These are phyloP conservation scores for Cutaneotrichosporon arboriforme DNA, from an alignment of 1,284 basidiomycete species.

Conservation along the genomic window DNA sequence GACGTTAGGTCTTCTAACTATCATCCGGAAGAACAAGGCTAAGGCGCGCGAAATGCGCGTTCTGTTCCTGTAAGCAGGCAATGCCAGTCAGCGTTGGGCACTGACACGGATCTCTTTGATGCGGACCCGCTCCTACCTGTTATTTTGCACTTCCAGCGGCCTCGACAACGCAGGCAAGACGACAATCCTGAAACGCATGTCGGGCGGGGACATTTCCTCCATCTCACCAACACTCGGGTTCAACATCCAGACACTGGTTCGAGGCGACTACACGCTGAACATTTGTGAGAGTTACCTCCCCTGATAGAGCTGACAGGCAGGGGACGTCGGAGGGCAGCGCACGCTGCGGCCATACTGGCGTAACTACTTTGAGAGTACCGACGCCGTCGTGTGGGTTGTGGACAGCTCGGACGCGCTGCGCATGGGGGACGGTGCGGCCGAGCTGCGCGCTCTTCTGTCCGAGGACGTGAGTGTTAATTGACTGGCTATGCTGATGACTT, in stretches of 20 bases:
- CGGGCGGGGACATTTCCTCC: slow-evolving; percentile 77
- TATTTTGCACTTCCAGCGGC: slow-evolving; percentile 56
- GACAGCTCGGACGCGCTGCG: slow-evolving; percentile 87
- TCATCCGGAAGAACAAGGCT: slow-evolving; percentile 91
- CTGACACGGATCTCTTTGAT: too few relatives aligned
- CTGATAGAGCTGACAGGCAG: slow-evolving; percentile 36
- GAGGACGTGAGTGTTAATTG: slow-evolving; percentile 69
- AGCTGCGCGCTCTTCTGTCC: slow-evolving; percentile 74
- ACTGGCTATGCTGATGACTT: not conserved
- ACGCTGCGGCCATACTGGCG: slow-evolving; percentile 96
- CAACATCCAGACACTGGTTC: slow-evolving; percentile 94
- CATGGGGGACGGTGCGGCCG: slow-evolving; percentile 80
- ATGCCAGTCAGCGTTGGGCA: too few relatives aligned
- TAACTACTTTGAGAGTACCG: slow-evolving; percentile 98
- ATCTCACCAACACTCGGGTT: slow-evolving; percentile 95
- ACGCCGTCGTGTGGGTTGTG: slow-evolving; percentile 97
- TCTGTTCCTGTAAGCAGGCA: slow-evolving; percentile 71
- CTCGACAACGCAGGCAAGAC: slow-evolving; percentile 99
- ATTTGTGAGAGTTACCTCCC: slow-evolving; percentile 62
- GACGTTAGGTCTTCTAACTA: slow-evolving; percentile 72
- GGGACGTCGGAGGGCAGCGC: slow-evolving; percentile 97
- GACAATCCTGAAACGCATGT: slow-evolving; percentile 91
- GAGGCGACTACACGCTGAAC: slow-evolving; percentile 87
- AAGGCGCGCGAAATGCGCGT: slow-evolving; percentile 95
- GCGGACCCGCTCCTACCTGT: not conserved